phyloP scores from a whole-genome alignment of 2,329 filamentous ascomycete genomes.

The Tympanopsis confertula region DNA sequence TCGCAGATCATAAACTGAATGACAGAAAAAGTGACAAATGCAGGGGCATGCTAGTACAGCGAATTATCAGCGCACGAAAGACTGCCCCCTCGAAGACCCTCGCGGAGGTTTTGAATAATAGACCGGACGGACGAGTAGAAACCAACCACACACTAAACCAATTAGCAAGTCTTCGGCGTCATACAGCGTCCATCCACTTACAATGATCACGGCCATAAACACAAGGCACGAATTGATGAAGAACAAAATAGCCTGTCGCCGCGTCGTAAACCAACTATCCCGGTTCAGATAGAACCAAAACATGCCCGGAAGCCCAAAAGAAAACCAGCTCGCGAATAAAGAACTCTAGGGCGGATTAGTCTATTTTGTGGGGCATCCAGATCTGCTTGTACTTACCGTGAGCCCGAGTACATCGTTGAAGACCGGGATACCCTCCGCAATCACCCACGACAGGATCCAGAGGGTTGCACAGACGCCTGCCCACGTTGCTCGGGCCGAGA shows the following conservation, averaged over 20 bases:
- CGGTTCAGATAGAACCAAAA: too few relatives aligned
- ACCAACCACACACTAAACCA: neutral
- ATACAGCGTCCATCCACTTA: neutral
- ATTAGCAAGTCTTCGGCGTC: neutral
- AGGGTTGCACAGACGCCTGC: neutral
- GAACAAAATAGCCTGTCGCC: too few relatives aligned
- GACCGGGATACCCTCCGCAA: neutral
- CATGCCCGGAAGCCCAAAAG: neutral
- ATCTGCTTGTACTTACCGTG: neutral
- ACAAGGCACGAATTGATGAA: too few relatives aligned
- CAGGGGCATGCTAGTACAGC: too few relatives aligned
- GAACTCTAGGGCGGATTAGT: neutral
- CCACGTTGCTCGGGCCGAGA: neutral
- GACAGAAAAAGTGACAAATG: too few relatives aligned
- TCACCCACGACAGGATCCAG: neutral
- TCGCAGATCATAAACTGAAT: too few relatives aligned
- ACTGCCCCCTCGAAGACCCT: too few relatives aligned
- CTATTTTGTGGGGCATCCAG: neutral
- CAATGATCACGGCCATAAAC: neutral
- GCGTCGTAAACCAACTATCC: too few relatives aligned
- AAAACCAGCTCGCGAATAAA: neutral
- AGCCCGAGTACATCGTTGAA: neutral
- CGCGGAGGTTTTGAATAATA: too few relatives aligned
- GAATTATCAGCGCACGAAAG: too few relatives aligned
- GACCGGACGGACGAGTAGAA: neutral